Base-by-base conservation (phyloP, 257 asterid genomes). In the Prunella vulgaris region DNA sequence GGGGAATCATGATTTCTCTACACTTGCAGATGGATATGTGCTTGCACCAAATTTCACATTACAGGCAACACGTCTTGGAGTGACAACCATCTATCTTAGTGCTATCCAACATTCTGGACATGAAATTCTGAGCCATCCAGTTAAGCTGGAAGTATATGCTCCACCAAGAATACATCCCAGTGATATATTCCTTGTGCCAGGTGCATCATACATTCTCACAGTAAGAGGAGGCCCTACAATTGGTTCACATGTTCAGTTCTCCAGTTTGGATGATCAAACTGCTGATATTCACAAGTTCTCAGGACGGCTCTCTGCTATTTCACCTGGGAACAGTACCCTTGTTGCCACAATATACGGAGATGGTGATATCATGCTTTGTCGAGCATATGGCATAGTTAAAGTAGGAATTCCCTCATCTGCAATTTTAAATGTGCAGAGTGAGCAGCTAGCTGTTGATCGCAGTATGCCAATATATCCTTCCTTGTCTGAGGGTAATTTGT, bases 381-480 rank as follows among this genome's bases (percentile, higher is more conserved):
- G 75, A 77, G 93, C 95, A 60, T 83, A 77, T 80, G 92, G 91
- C 14, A 67, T 70, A 49, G 86, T 92, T 73, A 76, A 73, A 75
- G 96, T 92, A 21, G 98, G 96, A 68, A 83, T 93, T 76, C 96
- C 98, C 70, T 81, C 86, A 18, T 78, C 88, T 13, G 97, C 97
- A 21, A 59, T 82, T 69, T 76, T 92, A 76, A 82, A 77, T 60
- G 88, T 83, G 72, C 97, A 93, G 83, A 90, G 96, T 21, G 87
- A 86, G 78, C 77, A 81, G 33, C 80, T 93, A 53, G 96, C 90
- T 59, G 82, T 90, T 78, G 89, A 86, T 72, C 82, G 81, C 57
- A 75, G 60, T 22, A 76, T 83, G 86, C 90, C 89, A 9, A 81
- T 88, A 77, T 73, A 84, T 77, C 92, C 98, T 77, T 81, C 86